Evolutionary conservation across 108 stramenopile species (phyloP).

Genomic region (Pseudonitzschia delicatissima): DNA sequence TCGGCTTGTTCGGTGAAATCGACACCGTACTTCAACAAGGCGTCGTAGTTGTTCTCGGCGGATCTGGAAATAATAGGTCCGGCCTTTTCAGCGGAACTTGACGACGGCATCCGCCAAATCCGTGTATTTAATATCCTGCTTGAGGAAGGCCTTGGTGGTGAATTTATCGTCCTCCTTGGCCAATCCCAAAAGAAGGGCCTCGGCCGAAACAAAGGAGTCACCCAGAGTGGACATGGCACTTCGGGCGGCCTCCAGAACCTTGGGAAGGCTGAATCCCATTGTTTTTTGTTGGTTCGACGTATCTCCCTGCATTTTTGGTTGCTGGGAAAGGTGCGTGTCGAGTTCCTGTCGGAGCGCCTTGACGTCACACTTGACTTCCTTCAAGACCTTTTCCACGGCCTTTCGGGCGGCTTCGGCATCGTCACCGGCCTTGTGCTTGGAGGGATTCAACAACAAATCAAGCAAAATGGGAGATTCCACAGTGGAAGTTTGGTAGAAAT

Average conservation of each 20-base stretch:
- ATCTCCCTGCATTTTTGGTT: slow-evolving; percentile 49
- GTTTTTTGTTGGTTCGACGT: slow-evolving; percentile 49
- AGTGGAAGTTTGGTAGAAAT: slow-evolving; percentile 53
- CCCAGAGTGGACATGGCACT: slow-evolving; percentile 50
- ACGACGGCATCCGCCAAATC: slow-evolving; percentile 57
- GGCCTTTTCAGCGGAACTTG: slow-evolving; percentile 53
- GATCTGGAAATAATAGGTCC: slow-evolving; percentile 58
- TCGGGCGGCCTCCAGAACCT: slow-evolving; percentile 59
- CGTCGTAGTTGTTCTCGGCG: slow-evolving; percentile 93
- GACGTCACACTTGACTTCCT: slow-evolving; percentile 56
- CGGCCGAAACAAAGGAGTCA: slow-evolving; percentile 82
- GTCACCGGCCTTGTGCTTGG: slow-evolving; percentile 65
- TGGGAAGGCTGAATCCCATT: slow-evolving; percentile 66
- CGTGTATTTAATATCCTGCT: slow-evolving; percentile 50
- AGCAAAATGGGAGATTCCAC: slow-evolving; percentile 73
- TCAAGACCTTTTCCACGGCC: slow-evolving; percentile 59
- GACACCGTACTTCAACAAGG: slow-evolving; percentile 91
- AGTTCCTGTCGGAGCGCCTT: slow-evolving; percentile 46
- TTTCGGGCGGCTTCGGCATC: slow-evolving; percentile 61
- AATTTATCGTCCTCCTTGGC: slow-evolving; percentile 64
- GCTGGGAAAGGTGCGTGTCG: slow-evolving; percentile 54
- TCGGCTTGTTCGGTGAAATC: slow-evolving; percentile 91
- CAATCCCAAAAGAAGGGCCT: slow-evolving; percentile 64
- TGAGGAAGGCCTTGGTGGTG: slow-evolving; percentile 48
- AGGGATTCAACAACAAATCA: slow-evolving; percentile 74